phyloP scores from a whole-genome alignment of 768 basidiomycete genomes.

The Phylloporus arenicola region DNA sequence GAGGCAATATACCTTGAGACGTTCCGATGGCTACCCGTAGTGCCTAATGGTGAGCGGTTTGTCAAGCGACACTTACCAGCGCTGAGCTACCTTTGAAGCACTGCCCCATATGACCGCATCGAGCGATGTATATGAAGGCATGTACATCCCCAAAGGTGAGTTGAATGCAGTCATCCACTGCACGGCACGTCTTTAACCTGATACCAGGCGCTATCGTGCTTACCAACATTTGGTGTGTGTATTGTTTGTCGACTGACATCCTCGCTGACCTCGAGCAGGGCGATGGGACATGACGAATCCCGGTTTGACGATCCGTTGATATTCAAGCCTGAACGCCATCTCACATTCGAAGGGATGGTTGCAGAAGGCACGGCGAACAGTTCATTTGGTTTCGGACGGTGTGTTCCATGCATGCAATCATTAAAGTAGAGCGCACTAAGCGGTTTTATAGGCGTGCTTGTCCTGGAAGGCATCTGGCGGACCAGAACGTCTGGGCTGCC shows the following conservation, averaged over 20 bases:
- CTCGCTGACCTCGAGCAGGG: constrained; percentile 26
- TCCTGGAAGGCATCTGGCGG: constrained; percentile 32
- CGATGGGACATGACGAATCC: constrained; percentile 44
- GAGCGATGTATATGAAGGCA: constrained; percentile 26
- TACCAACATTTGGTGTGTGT: constrained; percentile 22
- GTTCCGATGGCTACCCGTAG: constrained; percentile 27
- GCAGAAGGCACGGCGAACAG: not conserved
- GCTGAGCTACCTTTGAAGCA: constrained; percentile 5
- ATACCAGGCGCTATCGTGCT: constrained; percentile 17
- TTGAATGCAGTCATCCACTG: not conserved
- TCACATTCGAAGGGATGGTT: constrained; percentile 24
- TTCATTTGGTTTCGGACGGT: constrained; percentile 27
- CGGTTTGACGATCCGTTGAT: constrained; percentile 47
- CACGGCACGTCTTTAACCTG: not conserved
- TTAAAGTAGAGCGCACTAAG: not conserved
- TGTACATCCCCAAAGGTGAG: constrained; percentile 29
- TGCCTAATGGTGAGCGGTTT: constrained; percentile 23
- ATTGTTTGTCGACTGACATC: not conserved
- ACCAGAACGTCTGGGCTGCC: constrained; percentile 29
- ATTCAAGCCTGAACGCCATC: constrained; percentile 55
- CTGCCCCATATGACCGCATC: constrained; percentile 20
- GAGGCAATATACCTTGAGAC: constrained; percentile 30
- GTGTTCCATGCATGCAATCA: not conserved
- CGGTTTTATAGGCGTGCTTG: constrained; percentile 22
- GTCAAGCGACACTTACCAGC: not conserved